phyloP scores from a whole-genome alignment of 129 eudicot species.

The Helianthus tuberosus region DNA sequence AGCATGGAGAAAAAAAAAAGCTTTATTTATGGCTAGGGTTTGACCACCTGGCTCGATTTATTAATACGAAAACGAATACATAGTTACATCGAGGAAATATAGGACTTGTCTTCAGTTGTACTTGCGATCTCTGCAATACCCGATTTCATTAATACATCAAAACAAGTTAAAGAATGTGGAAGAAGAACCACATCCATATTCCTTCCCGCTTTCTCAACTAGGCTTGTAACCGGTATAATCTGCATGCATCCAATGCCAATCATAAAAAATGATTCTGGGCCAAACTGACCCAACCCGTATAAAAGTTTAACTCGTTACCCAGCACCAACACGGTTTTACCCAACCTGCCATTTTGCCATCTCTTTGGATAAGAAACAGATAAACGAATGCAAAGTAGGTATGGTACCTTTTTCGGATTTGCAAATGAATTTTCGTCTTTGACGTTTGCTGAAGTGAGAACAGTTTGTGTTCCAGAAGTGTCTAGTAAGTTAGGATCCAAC shows the following conservation, averaged over 20 bases:
- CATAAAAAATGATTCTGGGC: not conserved
- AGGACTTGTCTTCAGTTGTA: conserved; percentile 20
- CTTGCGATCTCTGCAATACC: conserved; percentile 21
- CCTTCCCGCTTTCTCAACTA: conserved; percentile 36
- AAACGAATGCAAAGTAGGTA: not conserved
- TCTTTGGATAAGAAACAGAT: not conserved
- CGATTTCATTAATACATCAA: conserved; percentile 54
- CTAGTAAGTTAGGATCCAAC: conserved; percentile 46
- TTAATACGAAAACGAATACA: conserved; percentile 1
- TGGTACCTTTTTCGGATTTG: conserved; percentile 66
- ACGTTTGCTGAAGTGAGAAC: conserved; percentile 56
- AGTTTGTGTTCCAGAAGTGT: conserved; percentile 47
- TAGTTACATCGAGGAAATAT: conserved; percentile 30
- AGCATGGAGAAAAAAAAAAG: not conserved
- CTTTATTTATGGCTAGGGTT: not conserved
- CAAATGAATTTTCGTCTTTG: conserved; percentile 80
- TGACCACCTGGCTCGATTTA: not conserved
- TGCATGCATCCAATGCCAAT: conserved; percentile 31
- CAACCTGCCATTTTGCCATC: not conserved
- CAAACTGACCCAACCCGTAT: not conserved
- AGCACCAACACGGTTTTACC: too few species aligned
- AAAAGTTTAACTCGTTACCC: not conserved
- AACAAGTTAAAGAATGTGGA: conserved; percentile 64
- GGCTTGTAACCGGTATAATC: conserved; percentile 43
- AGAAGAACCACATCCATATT: conserved; percentile 48